Conservation (phyloP, 306 rosid genomes). For the Quercus bicolor region DNA sequence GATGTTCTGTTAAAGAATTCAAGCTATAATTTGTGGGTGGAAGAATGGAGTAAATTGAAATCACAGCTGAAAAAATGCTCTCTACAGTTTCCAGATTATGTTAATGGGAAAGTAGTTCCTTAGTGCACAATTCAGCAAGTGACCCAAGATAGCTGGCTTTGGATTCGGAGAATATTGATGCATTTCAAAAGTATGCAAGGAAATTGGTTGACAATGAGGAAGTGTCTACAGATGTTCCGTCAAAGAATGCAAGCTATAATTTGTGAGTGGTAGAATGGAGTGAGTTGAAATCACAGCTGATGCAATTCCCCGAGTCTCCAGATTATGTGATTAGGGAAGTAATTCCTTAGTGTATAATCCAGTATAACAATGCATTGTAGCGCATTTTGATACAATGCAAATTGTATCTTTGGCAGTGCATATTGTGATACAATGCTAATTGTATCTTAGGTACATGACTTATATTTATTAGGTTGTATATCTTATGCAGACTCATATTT, state of each 20-base stretch:
- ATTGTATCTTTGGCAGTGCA: neutral
- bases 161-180: slow-evolving; percentile 30
- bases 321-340: slow-evolving; percentile 11
- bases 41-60: slow-evolving; percentile 44
- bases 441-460: neutral
- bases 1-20: slow-evolving; percentile 75
- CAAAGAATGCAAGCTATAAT: slow-evolving; percentile 71
- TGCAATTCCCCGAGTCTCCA: slow-evolving; percentile 24
- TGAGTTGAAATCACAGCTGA: slow-evolving; percentile 38
- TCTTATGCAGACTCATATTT: neutral
- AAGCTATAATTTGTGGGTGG: slow-evolving; percentile 58
- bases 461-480: neutral
- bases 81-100: slow-evolving; percentile 25
- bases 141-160: slow-evolving; percentile 31
- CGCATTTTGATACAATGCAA: neutral
- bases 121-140: slow-evolving; percentile 5
- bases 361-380: too few relatives aligned
- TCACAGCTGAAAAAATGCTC: slow-evolving; percentile 28
- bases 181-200: slow-evolving; percentile 52
- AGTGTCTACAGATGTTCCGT: slow-evolving; percentile 71
- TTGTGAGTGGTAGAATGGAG: slow-evolving; percentile 46
- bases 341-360: slow-evolving; percentile 14
- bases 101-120: slow-evolving; percentile 33
- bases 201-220: slow-evolving; percentile 47
- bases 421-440: neutral